A percentile compares a stretch with the other conserved stretches of the same genome.
Evolutionary conservation across 306 rosid genomes (phyloP).

Genomic region (Acacia acuminata): DNA sequence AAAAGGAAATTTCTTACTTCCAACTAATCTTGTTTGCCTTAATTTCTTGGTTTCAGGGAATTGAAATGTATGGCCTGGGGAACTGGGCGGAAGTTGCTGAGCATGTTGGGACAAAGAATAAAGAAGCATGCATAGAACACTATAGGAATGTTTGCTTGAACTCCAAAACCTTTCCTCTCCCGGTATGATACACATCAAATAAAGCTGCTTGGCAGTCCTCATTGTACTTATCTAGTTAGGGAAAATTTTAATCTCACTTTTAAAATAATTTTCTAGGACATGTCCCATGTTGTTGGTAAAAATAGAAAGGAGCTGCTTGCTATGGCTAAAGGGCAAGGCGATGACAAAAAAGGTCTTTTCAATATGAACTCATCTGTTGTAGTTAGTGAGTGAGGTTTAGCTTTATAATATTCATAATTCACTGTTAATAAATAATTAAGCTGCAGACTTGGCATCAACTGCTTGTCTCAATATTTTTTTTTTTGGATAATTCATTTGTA

Average conservation of each 20-base stretch:
- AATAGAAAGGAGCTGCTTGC: slow-evolving; percentile 96
- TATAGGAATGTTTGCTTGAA: slow-evolving; percentile 71
- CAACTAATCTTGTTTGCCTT: slow-evolving; percentile 15
- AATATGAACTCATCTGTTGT: slow-evolving; percentile 10
- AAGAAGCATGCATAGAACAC: slow-evolving; percentile 91
- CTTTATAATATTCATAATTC: not conserved
- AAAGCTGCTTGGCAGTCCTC: slow-evolving; percentile 16
- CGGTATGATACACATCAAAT: slow-evolving; percentile 61
- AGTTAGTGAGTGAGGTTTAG: slow-evolving; percentile 3
- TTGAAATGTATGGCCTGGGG: slow-evolving; percentile 97
- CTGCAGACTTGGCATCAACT: not conserved
- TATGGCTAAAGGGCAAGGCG: slow-evolving; percentile 92
- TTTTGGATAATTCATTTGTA: slow-evolving; percentile 13
- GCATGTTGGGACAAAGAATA: slow-evolving; percentile 98
- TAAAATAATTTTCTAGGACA: slow-evolving; percentile 58
- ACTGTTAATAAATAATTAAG: not conserved
- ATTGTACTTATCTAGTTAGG: slow-evolving; percentile 22
- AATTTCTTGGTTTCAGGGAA: slow-evolving; percentile 57
- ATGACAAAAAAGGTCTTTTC: slow-evolving; percentile 85
- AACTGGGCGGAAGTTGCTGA: slow-evolving; percentile 99
- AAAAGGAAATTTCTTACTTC: too few relatives aligned
- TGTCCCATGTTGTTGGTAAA: slow-evolving; percentile 97
- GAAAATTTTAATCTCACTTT: slow-evolving; percentile 32
- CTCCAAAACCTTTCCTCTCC: slow-evolving; percentile 86
- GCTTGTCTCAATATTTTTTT: slow-evolving; percentile 16